Evolutionary conservation across 139 green algal genomes (phyloP).

Genomic region (Nannochloris sp.): DNA sequence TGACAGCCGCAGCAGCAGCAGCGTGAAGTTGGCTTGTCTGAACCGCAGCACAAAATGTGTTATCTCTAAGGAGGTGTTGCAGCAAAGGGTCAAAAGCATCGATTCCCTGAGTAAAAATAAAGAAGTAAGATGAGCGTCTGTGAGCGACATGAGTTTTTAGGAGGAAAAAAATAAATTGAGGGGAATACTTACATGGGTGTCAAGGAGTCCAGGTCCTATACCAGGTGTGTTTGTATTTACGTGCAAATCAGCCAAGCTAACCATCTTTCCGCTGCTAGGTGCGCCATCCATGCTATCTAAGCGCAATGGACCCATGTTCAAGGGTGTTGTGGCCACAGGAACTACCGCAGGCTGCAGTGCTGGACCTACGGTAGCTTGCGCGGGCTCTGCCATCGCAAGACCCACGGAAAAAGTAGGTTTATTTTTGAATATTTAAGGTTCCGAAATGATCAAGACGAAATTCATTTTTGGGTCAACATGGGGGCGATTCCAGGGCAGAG

Average conservation of each 20-base stretch:
- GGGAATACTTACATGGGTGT: too few relatives aligned
- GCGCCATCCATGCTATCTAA: too few relatives aligned
- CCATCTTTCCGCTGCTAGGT: slow-evolving; percentile 4
- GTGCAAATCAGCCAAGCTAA: background rate
- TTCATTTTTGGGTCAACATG: too few relatives aligned
- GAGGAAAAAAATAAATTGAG: too few relatives aligned
- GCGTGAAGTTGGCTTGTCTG: slow-evolving; percentile 26
- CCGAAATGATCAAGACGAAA: too few relatives aligned
- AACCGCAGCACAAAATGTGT: slow-evolving; percentile 24
- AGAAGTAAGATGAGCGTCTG: background rate
- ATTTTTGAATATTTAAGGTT: too few relatives aligned
- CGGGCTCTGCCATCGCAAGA: too few relatives aligned
- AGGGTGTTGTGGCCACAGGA: too few relatives aligned
- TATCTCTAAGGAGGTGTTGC: slow-evolving; percentile 22
- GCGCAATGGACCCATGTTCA: background rate
- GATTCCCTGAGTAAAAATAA: background rate
- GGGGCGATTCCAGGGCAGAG: too few relatives aligned
- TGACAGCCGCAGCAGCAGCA: slow-evolving; percentile 30
- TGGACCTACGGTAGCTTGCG: too few relatives aligned
- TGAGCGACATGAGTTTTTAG: background rate
- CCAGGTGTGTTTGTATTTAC: background rate
- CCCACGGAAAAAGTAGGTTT: too few relatives aligned
- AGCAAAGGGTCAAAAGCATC: slow-evolving; percentile 5
- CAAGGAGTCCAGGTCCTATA: background rate
- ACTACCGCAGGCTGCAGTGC: too few relatives aligned